These are phyloP conservation scores for Fraxinus sp. DNA, from an alignment of 305 asterid genomes.

Conservation along the genomic window DNA sequence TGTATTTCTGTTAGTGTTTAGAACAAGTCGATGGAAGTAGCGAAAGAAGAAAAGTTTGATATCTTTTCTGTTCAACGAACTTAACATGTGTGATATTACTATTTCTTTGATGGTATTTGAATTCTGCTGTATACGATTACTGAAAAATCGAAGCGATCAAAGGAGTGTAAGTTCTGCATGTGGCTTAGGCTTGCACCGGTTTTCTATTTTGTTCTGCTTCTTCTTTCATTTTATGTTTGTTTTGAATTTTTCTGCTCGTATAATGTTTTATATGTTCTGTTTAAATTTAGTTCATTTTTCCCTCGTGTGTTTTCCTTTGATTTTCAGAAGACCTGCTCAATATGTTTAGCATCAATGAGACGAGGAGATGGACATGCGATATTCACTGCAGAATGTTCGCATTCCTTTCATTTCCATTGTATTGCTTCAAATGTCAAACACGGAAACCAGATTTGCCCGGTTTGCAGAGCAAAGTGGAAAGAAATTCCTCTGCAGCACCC, in stretches of 20 bases:
- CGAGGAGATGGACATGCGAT: slow-evolving; percentile 87
- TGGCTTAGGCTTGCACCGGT: background rate
- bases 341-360: slow-evolving; percentile 75
- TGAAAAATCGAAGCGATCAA: background rate
- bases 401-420: slow-evolving; percentile 87
- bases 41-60: background rate
- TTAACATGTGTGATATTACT: background rate
- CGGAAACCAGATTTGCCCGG: slow-evolving; percentile 82
- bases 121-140: background rate
- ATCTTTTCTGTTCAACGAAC: background rate
- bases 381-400: slow-evolving; percentile 89
- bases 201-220: background rate
- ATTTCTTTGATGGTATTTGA: background rate
- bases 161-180: background rate
- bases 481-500: slow-evolving; percentile 70
- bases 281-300: background rate
- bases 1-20: background rate
- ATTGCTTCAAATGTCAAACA: slow-evolving; percentile 84
- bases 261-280: background rate
- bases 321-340: slow-evolving; percentile 70
- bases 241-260: background rate
- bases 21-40: background rate
- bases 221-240: slow-evolving; percentile 14
- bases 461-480: slow-evolving; percentile 87
- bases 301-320: background rate